Evolutionary conservation across 345 rosid genomes (phyloP), one percentile per base, ranked within the genome.

Genomic region (Hevea brasiliensis): DNA sequence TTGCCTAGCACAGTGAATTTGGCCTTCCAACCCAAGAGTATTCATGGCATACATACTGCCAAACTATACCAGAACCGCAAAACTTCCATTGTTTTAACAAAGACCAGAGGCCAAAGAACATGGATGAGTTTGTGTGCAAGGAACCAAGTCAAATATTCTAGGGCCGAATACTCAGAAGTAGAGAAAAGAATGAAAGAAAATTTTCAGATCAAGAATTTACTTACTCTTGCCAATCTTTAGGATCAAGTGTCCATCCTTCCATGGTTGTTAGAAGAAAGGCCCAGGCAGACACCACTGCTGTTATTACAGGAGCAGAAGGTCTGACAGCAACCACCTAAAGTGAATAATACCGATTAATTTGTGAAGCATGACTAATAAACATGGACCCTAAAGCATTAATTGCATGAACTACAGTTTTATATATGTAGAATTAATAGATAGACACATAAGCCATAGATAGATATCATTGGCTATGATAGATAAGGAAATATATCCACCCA

Each of bases 231-330:
- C 94, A 90, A 67, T 83, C 68, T 86, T 91, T 95, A 64, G 92
- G 82, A 75, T 85, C 81, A 48, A 87, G 85, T 1, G 70, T 77
- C 86, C 86, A 80, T 45, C 76, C 84, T 41, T 86, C 82, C 80
- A 88, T 63, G 54, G 93, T 83, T 70, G 98, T 88, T 66, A 93
- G 84, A 75, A 95, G 92, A 85, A 93, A 93, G 63, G 98, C 84
- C 99, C 98, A 95, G 58, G 97, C 86, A 79, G 97, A 91, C 70
- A 91, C 96, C 77, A 84, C 85, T 40, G 98, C 84, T 58, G 92
- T 65, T 84, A 88, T 82, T 44, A 90, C 79, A 54, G 84, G 82
- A 15, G 89, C 69, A 42, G 98, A 80, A 73, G 85, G 87, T 74
- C 85, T 92, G 72, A 74, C 74, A 14, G 83, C 88, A 79, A 86